phyloP scores from a whole-genome alignment of 2,329 filamentous ascomycete genomes.

The Cordyceps farinosa region DNA sequence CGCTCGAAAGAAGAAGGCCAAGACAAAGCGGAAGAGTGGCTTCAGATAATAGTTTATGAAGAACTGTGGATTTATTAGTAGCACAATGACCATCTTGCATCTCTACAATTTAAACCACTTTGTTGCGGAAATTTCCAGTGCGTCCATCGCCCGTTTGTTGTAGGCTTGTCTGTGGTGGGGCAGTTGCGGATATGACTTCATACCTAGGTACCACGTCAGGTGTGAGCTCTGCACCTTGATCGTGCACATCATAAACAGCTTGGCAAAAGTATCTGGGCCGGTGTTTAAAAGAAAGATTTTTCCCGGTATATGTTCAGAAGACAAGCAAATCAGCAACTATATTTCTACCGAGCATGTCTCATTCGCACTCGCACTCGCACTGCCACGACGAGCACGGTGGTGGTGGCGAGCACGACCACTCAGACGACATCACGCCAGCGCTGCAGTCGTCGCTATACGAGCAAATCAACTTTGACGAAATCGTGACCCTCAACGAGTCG shows the following conservation, averaged over 20 bases:
- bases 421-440: constrained; percentile 86
- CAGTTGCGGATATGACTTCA: neutral
- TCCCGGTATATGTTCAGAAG: neutral
- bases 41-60: constrained; percentile 12
- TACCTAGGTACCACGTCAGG: neutral
- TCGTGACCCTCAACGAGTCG: constrained; percentile 82
- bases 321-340: neutral
- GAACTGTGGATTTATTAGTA: neutral
- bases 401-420: constrained; percentile 74
- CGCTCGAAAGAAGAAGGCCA: constrained; percentile 37
- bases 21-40: constrained; percentile 18
- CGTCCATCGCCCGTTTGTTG: neutral
- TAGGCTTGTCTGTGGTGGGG: neutral
- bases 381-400: constrained; percentile 50
- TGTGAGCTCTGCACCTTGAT: neutral
- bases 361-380: constrained; percentile 47
- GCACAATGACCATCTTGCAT: neutral
- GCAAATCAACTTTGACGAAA: constrained; percentile 83
- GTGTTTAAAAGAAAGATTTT: no score
- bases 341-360: neutral
- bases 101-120: neutral
- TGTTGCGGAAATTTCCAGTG: neutral
- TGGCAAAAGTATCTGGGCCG: neutral
- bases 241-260: neutral
- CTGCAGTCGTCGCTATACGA: constrained; percentile 88